Evolutionary conservation across 495 filamentous ascomycete genomes (phyloP).

Genomic region (Podospora pseudoanserina): DNA sequence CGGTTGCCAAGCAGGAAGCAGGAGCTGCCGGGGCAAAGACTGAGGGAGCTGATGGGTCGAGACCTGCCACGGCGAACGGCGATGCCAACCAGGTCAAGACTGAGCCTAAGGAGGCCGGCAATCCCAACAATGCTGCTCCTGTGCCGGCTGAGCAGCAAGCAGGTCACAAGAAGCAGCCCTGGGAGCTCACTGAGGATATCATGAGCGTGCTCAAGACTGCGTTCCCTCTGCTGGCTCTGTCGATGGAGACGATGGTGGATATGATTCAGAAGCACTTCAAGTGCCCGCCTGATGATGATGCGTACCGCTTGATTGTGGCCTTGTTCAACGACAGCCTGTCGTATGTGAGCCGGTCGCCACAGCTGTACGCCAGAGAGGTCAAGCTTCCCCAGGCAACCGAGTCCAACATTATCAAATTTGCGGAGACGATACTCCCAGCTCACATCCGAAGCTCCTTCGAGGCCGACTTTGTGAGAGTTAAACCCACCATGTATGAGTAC

Average conservation of each 20-base stretch:
- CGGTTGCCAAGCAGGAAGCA: constrained; percentile 46
- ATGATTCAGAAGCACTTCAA: constrained; percentile 98
- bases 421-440: constrained; percentile 87
- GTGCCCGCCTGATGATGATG: constrained; percentile 96
- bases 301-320: constrained; percentile 94
- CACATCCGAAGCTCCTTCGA: constrained; percentile 95
- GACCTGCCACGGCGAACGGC: constrained; percentile 49
- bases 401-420: constrained; percentile 92
- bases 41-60: constrained; percentile 25
- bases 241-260: constrained; percentile 99
- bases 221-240: constrained; percentile 90
- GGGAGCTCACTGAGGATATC: constrained; percentile 95
- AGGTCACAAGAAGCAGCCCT: constrained; percentile 70
- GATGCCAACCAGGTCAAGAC: constrained; percentile 39
- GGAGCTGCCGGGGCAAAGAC: constrained; percentile 27
- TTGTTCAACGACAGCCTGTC: constrained; percentile 88
- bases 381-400: constrained; percentile 88
- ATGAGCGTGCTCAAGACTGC: constrained; percentile 91
- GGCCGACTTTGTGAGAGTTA: constrained; percentile 86
- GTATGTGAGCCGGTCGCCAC: constrained; percentile 82
- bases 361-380: constrained; percentile 81
- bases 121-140: constrained; percentile 27
- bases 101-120: constrained; percentile 43
- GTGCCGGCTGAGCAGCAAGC: constrained; percentile 33
- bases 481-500: constrained; percentile 95